These are phyloP conservation scores for Rubia yunnanensis DNA, from an alignment of 257 asterid genomes.

Conservation along the genomic window DNA sequence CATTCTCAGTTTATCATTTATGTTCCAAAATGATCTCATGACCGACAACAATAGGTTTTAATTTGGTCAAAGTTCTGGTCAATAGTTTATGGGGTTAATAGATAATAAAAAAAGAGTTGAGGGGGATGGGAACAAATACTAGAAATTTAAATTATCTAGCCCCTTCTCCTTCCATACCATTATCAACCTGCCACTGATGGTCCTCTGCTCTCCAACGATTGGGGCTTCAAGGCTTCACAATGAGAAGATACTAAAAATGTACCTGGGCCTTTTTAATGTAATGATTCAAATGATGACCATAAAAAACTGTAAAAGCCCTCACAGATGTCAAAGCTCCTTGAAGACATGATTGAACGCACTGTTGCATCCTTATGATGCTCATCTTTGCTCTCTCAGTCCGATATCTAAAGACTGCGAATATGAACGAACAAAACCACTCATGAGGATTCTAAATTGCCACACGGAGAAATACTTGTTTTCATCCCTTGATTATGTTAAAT, in stretches of 20 bases:
- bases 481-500: neutral
- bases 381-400: constrained; percentile 64
- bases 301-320: constrained; percentile 76
- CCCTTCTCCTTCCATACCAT: no score
- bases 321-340: constrained; percentile 60
- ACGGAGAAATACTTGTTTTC: constrained; percentile 9
- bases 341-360: constrained; percentile 54
- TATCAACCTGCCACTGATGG: no score
- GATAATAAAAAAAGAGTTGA: no score
- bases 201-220: no score
- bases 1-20: no score
- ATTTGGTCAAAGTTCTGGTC: no score
- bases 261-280: constrained; percentile 79
- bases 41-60: no score
- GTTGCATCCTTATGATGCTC: constrained; percentile 80
- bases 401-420: constrained; percentile 50
- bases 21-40: no score
- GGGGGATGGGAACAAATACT: no score
- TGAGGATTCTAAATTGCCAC: constrained; percentile 11
- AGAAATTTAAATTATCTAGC: no score
- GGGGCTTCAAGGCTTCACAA: constrained; percentile 13
- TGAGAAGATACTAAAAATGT: constrained; percentile 13
- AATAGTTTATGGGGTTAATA: no score
- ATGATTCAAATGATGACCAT: constrained; percentile 72
- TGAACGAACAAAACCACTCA: constrained; percentile 5